Conservation (phyloP, 495 filamentous ascomycete species). For the Penicillium alfredii region DNA sequence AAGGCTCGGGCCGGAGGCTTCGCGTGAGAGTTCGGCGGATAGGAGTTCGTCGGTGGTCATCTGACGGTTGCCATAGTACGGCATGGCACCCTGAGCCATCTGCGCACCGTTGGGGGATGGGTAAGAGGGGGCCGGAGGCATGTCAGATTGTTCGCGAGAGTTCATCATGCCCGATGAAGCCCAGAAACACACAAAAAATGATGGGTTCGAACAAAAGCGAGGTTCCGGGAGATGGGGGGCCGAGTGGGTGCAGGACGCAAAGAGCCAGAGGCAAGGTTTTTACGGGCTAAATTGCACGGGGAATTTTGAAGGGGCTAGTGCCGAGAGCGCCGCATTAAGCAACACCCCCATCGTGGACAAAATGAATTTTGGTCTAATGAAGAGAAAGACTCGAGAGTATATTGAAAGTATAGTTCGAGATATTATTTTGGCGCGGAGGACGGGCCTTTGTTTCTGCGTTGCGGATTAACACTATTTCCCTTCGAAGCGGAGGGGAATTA, state of each 20-base stretch:
- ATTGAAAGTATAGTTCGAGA: no score
- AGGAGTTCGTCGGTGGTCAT: constrained; percentile 43
- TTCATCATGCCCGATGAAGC: constrained; percentile 31
- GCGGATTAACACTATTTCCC: constrained; percentile 49
- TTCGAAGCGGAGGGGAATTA: no score
- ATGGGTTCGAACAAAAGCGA: constrained; percentile 17
- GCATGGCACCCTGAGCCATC: constrained; percentile 42
- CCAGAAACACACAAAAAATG: constrained; percentile 5
- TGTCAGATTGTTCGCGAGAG: constrained; percentile 42
- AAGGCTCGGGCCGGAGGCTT: constrained; percentile 37
- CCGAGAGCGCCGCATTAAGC: constrained; percentile 30
- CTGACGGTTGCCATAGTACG: constrained; percentile 43
- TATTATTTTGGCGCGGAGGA: constrained; percentile 38
- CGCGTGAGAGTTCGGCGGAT: constrained; percentile 42
- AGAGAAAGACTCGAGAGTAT: no score
- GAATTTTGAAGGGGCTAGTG: constrained; percentile 39
- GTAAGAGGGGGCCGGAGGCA: constrained; percentile 44
- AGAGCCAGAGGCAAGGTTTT: constrained; percentile 34
- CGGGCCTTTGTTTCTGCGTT: constrained; percentile 48
- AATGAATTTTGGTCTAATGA: no score
- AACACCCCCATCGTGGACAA: constrained; percentile 31
- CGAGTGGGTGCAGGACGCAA: constrained; percentile 30
- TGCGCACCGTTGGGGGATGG: constrained; percentile 46
- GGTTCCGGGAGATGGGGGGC: constrained; percentile 29
- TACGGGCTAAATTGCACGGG: constrained; percentile 39